Evolutionary conservation across 768 basidiomycete genomes (phyloP), one percentile per base, ranked within the genome.

Genomic region (Sarcomyxa edulis): DNA sequence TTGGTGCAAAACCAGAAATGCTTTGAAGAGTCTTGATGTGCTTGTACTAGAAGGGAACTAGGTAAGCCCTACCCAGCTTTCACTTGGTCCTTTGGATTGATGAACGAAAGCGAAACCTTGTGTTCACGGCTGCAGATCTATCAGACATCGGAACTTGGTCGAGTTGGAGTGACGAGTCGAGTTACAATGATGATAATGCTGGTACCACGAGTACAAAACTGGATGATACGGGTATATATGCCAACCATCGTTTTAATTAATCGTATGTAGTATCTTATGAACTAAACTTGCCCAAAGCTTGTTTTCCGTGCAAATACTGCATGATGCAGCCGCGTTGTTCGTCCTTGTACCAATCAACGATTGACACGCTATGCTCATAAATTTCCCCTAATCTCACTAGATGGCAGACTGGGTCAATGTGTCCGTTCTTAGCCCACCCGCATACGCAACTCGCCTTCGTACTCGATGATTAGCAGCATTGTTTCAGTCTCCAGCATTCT

Each of bases 251-350:
- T n/a, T n/a, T n/a, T n/a, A n/a, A n/a, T n/a, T n/a, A n/a, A n/a
- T n/a, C n/a, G n/a, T n/a, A n/a, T n/a, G n/a, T n/a, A n/a, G n/a
- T n/a, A n/a, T n/a, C n/a, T n/a, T n/a, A n/a, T n/a, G n/a, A n/a
- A n/a, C n/a, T n/a, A n/a, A n/a, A n/a, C n/a, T n/a, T n/a, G n/a
- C n/a, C n/a, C 4, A 10, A 90, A 89, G 89, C 2, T 96, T 90
- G 58, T 96, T 96, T 61, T 94, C 92, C 2, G 73, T 95, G 1
- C 90, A 92, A 46, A 92, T 95, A 2, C 57, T 95, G 11, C 86
- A 92, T 48, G 74, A 81, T 39, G 93, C 93, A n/a, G n/a, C n/a
- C n/a, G n/a, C n/a, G 2, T 61, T 96, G 33, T 25, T 33, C 29
- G 18, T 22, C 19, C 37, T 39, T n/a, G n/a, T n/a, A n/a, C n/a